These are phyloP conservation scores for Brachypodium distachyon DNA, from an alignment of 202 grass and related monocot genomes.

Conservation along the genomic window DNA sequence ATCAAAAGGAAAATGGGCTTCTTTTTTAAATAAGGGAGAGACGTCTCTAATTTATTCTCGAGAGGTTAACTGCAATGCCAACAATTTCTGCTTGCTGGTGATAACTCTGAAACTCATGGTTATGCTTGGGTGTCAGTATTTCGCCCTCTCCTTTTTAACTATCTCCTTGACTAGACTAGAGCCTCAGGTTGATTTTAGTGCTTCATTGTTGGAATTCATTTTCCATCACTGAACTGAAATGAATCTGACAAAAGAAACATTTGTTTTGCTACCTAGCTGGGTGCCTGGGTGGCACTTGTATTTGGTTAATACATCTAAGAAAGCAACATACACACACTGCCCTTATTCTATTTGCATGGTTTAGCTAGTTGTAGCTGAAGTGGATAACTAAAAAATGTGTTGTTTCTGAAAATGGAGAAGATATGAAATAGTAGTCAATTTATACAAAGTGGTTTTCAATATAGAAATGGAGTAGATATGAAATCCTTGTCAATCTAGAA, in stretches of 20 bases:
- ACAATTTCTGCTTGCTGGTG: neutral
- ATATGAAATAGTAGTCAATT: neutral
- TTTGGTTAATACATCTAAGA: neutral
- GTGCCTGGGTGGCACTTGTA: neutral
- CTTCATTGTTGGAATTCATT: neutral
- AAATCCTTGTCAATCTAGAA: too few relatives aligned
- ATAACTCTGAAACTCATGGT: neutral
- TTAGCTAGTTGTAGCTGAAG: conserved; percentile 2
- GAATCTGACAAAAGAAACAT: neutral
- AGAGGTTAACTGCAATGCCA: neutral
- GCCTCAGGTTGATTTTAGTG: conserved; percentile 16
- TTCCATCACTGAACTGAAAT: neutral
- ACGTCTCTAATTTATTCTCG: neutral
- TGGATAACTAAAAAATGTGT: neutral
- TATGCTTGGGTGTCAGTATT: neutral
- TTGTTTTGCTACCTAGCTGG: neutral
- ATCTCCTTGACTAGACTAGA: conserved; percentile 8
- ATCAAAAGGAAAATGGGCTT: neutral
- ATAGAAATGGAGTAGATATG: too few relatives aligned
- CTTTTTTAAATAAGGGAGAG: neutral
- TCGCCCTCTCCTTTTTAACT: neutral
- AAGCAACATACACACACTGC: neutral
- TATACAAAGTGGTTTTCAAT: neutral
- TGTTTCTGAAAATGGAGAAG: neutral
- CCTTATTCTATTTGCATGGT: neutral